Evolutionary conservation across 176 grass and related monocot genomes (phyloP).

Genomic region (Neostapfia colusana): DNA sequence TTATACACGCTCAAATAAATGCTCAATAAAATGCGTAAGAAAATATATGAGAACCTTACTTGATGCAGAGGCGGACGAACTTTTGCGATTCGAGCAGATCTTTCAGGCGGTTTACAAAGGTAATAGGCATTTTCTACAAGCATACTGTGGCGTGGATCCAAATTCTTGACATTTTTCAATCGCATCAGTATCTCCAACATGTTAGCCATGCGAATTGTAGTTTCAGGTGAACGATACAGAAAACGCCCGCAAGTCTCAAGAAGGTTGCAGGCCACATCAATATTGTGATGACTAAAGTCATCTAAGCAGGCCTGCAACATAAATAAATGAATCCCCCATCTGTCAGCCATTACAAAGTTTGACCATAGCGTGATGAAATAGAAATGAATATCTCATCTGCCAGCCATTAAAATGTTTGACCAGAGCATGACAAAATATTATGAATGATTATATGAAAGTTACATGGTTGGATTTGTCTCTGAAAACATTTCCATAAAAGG

Average conservation of each 20-base stretch:
- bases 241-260: slow-evolving; percentile 92
- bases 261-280: slow-evolving; percentile 98
- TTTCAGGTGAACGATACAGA: slow-evolving; percentile 96
- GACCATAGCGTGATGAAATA: not conserved
- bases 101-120: slow-evolving; percentile 95
- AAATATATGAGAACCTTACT: slow-evolving; percentile 51
- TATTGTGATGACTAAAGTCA: slow-evolving; percentile 99
- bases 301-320: slow-evolving; percentile 85
- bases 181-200: slow-evolving; percentile 99
- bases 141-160: slow-evolving; percentile 95
- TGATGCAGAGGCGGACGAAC: slow-evolving; percentile 86
- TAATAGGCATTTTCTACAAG: slow-evolving; percentile 99
- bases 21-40: slow-evolving; percentile 13
- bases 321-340: slow-evolving; percentile 27
- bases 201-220: slow-evolving; percentile 90
- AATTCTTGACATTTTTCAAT: slow-evolving; percentile 98
- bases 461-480: not conserved
- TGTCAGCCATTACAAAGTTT: not conserved
- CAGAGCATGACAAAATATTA: not conserved
- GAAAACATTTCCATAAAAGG: not conserved
- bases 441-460: not conserved
- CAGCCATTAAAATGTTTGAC: not conserved
- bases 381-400: slow-evolving; percentile 12
- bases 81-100: slow-evolving; percentile 91
- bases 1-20: slow-evolving; percentile 16